These are phyloP conservation scores for Diplodia scrobiculata DNA, from an alignment of 2,329 filamentous ascomycete species.

Conservation along the genomic window DNA sequence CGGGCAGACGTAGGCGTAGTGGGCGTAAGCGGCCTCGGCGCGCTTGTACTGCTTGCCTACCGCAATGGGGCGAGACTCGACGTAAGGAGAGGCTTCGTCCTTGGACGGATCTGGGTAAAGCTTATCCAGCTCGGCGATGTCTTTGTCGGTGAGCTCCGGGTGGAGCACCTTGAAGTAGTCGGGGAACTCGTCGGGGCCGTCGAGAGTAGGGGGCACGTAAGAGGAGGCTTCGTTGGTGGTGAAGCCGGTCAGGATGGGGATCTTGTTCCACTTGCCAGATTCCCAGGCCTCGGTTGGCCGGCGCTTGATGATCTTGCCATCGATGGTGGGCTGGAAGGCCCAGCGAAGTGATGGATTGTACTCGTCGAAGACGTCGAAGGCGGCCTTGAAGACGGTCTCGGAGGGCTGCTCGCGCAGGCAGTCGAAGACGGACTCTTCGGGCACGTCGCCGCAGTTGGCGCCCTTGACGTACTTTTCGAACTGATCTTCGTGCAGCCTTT, in stretches of 20 bases:
- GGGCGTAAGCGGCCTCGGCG: constrained; percentile 62
- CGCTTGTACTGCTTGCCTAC: constrained; percentile 61
- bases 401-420: constrained; percentile 49
- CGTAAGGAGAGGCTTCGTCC: constrained; percentile 47
- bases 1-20: constrained; percentile 67
- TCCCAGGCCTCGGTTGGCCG: constrained; percentile 64
- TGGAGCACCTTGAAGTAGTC: constrained; percentile 65
- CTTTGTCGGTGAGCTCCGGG: constrained; percentile 56
- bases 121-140: constrained; percentile 58
- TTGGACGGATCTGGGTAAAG: constrained; percentile 64
- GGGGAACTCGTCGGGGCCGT: constrained; percentile 57
- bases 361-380: constrained; percentile 49
- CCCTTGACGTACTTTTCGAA: constrained; percentile 48
- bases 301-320: constrained; percentile 61
- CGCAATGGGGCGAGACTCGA: constrained; percentile 41
- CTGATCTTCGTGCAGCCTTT: constrained; percentile 49
- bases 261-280: constrained; percentile 55
- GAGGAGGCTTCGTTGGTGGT: constrained; percentile 68
- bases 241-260: constrained; percentile 70
- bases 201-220: constrained; percentile 60
- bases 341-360: constrained; percentile 53
- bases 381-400: constrained; percentile 44
- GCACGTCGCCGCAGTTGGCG: constrained; percentile 39
- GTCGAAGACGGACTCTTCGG: constrained; percentile 42
- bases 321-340: constrained; percentile 71